Percentiles rank a stretch among this genome's conserved stretches.
phyloP scores from a whole-genome alignment of 129 eudicot species.

The Smallanthus sonchifolius region DNA sequence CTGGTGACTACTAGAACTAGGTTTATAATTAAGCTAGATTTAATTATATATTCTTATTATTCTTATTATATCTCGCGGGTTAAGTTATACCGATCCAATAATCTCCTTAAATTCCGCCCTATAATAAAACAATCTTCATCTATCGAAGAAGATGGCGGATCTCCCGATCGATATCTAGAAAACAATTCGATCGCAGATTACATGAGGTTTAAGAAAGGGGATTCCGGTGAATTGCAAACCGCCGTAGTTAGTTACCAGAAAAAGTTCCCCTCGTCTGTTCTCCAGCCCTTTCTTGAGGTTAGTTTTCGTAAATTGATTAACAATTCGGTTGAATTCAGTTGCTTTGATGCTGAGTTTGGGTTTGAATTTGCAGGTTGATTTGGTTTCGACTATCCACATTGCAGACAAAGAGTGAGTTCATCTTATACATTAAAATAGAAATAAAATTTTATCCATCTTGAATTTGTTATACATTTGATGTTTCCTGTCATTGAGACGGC shows the following conservation, averaged over 20 bases:
- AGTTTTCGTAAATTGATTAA: no score
- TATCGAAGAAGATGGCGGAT: slow-evolving; percentile 33
- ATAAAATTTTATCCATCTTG: no score
- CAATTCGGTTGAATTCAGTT: neutral
- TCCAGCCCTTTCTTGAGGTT: slow-evolving; percentile 11
- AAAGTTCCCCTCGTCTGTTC: slow-evolving; percentile 87
- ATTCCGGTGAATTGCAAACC: slow-evolving; percentile 63
- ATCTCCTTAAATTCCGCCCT: neutral
- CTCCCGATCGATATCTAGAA: slow-evolving; percentile 54
- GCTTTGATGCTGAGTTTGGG: neutral
- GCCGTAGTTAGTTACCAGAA: slow-evolving; percentile 78
- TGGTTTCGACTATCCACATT: slow-evolving; percentile 93
- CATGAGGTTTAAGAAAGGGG: slow-evolving; percentile 65
- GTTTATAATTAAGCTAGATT: no score
- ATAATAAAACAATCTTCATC: slow-evolving; percentile 16
- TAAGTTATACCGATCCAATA: no score
- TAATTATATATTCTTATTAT: no score
- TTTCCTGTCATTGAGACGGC: no score
- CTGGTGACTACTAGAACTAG: no score
- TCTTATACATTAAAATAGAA: no score
- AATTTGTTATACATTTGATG: no score
- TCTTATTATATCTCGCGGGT: no score
- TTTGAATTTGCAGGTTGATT: slow-evolving; percentile 67
- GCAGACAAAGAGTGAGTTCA: no score
- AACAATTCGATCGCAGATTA: slow-evolving; percentile 87